Percentiles rank a stretch among this genome's conserved stretches.
These are phyloP conservation scores for Boletus subparvulus DNA, from an alignment of 768 basidiomycete species.

Conservation along the genomic window DNA sequence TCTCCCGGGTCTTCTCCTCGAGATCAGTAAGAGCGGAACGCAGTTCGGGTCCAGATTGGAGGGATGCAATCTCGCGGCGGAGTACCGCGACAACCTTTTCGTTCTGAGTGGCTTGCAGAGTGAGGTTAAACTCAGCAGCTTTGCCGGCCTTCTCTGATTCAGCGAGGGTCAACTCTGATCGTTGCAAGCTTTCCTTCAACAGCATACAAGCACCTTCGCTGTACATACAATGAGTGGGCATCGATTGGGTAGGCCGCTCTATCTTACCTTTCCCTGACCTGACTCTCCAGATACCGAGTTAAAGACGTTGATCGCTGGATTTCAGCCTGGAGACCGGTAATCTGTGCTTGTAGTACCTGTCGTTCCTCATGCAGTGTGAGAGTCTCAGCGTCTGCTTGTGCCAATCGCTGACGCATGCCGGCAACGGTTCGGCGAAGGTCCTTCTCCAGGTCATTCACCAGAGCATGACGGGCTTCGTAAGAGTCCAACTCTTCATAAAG, in stretches of 20 bases:
- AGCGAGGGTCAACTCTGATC: slow-evolving; percentile 44
- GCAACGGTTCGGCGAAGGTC: slow-evolving; percentile 39
- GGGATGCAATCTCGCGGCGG: slow-evolving; percentile 52
- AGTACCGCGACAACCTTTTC: slow-evolving; percentile 61
- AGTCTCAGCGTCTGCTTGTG: slow-evolving; percentile 38
- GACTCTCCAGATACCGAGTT: slow-evolving; percentile 59
- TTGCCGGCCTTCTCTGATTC: slow-evolving; percentile 58
- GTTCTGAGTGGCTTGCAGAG: slow-evolving; percentile 63
- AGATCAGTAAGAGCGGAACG: slow-evolving; percentile 56
- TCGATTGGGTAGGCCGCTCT: background rate
- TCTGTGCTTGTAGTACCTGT: slow-evolving; percentile 49
- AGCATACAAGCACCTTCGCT: slow-evolving; percentile 49
- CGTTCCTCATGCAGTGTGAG: slow-evolving; percentile 50
- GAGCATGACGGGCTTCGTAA: slow-evolving; percentile 26
- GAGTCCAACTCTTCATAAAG: slow-evolving; percentile 26
- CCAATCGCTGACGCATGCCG: slow-evolving; percentile 40
- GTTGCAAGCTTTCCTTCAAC: slow-evolving; percentile 43
- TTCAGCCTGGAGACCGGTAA: slow-evolving; percentile 62
- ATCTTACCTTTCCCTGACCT: slow-evolving; percentile 60
- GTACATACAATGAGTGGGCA: slow-evolving; percentile 7
- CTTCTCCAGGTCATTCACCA: slow-evolving; percentile 35
- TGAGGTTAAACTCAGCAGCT: slow-evolving; percentile 63
- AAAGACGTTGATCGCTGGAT: slow-evolving; percentile 62
- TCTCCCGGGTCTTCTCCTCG: slow-evolving; percentile 68
- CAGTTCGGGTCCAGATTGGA: slow-evolving; percentile 55